Percentiles rank a stretch among this genome's conserved stretches.
Evolutionary conservation across 768 basidiomycete species (phyloP).

Genomic region (Amanita polypyramis): DNA sequence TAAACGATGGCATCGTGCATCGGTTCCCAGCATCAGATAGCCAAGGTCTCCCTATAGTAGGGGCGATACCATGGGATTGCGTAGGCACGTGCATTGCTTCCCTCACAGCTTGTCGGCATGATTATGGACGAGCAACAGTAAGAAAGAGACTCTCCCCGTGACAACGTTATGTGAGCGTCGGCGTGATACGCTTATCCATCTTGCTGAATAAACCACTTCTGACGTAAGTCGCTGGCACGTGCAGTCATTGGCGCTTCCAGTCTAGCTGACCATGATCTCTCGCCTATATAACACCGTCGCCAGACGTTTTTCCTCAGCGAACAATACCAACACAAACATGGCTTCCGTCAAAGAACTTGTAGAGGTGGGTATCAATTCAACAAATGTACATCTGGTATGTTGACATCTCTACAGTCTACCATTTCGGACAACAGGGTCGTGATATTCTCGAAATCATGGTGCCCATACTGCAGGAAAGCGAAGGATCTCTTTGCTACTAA

Average conservation of each 20-base stretch:
- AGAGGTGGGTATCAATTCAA: conserved; percentile 22
- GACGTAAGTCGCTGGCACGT: too few species aligned
- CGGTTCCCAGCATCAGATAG: neutral
- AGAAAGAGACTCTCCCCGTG: neutral
- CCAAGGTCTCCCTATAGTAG: neutral
- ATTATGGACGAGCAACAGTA: neutral
- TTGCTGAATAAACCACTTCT: neutral
- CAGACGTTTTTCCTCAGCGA: conserved; percentile 18
- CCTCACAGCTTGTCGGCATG: neutral
- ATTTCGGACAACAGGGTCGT: conserved; percentile 41
- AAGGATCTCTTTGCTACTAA: conserved; percentile 34
- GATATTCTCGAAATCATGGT: conserved; percentile 52
- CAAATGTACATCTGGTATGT: conserved; percentile 2
- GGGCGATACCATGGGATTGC: neutral
- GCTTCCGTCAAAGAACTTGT: conserved; percentile 27
- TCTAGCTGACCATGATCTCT: neutral
- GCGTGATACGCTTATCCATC: neutral
- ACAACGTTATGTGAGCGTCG: neutral
- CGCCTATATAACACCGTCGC: conserved; percentile 5
- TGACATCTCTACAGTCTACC: conserved; percentile 21
- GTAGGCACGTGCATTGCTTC: neutral
- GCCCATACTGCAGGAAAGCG: conserved; percentile 40
- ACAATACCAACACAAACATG: conserved; percentile 22
- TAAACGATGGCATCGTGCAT: neutral
- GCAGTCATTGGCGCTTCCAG: too few species aligned